phyloP scores from a whole-genome alignment of 805 yeast species.

The Candida chauliodis region DNA sequence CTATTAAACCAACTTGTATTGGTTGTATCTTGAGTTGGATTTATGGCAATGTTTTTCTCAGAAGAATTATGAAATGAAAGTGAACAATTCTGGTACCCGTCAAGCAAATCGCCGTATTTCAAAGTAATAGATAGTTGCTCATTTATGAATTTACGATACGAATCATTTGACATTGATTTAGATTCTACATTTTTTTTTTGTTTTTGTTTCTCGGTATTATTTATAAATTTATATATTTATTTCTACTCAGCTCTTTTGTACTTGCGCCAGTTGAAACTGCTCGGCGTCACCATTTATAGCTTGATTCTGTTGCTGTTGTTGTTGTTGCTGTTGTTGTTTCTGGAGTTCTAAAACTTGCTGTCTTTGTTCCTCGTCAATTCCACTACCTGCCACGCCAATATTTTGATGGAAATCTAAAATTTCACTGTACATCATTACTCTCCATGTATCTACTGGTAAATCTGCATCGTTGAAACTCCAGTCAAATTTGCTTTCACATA shows the following conservation, averaged over 20 bases:
- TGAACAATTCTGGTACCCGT: slow-evolving; percentile 15
- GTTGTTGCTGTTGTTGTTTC: slow-evolving; percentile 15
- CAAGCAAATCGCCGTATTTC: slow-evolving; percentile 11
- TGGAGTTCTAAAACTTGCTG: slow-evolving; percentile 21
- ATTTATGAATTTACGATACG: slow-evolving; percentile 18
- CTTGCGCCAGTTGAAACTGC: too few relatives aligned
- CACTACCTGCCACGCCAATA: slow-evolving; percentile 42
- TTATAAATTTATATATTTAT: too few relatives aligned
- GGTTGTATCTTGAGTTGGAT: slow-evolving; percentile 8
- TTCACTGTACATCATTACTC: slow-evolving; percentile 98
- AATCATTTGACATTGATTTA: slow-evolving; percentile 2
- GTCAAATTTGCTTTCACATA: slow-evolving; percentile 87
- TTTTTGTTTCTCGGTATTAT: neutral
- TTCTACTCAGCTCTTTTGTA: slow-evolving; percentile 1
- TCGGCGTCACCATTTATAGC: slow-evolving; percentile 1
- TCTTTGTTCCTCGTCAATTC: slow-evolving; percentile 16
- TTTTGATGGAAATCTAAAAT: slow-evolving; percentile 94
- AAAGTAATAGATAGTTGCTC: slow-evolving; percentile 19
- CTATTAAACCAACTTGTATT: slow-evolving; percentile 15
- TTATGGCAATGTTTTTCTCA: slow-evolving; percentile 12
- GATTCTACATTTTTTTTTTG: slow-evolving; percentile 1
- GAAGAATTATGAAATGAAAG: slow-evolving; percentile 20
- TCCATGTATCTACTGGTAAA: slow-evolving; percentile 96
- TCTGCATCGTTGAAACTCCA: slow-evolving; percentile 99
- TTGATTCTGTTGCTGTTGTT: slow-evolving; percentile 22